Conservation (phyloP, 306 rosid genomes). For the Citrullus amarus region DNA sequence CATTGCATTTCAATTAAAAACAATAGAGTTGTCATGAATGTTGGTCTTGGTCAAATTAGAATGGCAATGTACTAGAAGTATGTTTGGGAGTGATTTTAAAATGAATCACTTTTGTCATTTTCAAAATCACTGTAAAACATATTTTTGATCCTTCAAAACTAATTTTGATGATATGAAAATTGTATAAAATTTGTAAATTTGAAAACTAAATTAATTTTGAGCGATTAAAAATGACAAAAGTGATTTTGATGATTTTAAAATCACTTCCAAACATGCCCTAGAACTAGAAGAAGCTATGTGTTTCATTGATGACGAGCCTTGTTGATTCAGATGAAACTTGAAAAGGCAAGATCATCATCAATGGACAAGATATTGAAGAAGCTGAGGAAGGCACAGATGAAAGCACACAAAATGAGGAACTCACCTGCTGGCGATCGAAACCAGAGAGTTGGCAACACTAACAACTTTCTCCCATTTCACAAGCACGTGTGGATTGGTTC, state of each 20-base stretch:
- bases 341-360: constrained; percentile 65
- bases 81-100: no score
- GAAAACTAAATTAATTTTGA: no score
- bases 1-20: background rate
- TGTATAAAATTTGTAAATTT: no score
- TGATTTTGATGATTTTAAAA: no score
- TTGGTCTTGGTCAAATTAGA: background rate
- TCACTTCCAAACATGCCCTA: no score
- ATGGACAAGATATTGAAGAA: constrained; percentile 71
- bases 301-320: background rate
- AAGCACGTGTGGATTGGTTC: constrained; percentile 15
- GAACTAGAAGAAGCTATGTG: background rate
- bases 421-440: constrained; percentile 10
- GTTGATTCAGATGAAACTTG: constrained; percentile 64
- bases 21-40: background rate
- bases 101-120: no score
- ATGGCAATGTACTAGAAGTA: background rate
- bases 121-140: no score
- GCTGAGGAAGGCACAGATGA: constrained; percentile 57
- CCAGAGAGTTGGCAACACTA: constrained; percentile 8
- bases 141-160: no score
- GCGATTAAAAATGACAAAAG: no score
- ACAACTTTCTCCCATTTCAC: constrained; percentile 2
- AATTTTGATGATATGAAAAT: no score
- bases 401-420: constrained; percentile 67